Evolutionary conservation across 352 stramenopile species (phyloP), one percentile per base, ranked within the genome.

Genomic region (Phytophthora capsici): DNA sequence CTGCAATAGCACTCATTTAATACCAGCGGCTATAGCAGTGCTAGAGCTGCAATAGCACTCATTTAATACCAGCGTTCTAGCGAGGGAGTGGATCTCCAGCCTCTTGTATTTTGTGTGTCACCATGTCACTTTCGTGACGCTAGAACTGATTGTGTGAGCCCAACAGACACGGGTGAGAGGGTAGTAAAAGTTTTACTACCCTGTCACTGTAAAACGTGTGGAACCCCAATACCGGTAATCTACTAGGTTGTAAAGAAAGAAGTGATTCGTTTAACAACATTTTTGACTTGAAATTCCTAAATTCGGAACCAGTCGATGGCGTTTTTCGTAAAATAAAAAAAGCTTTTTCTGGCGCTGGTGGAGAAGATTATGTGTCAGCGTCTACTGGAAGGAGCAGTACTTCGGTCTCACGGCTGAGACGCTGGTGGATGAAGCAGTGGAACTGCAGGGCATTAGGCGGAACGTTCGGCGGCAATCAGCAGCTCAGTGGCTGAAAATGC

Each of bases 351-450:
- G 84, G 96, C 98, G 65, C 80, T 99, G 22, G 92, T 99, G 65
- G 97, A 99, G 83, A 99, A 99, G 80, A 99, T 99, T 73, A 98
- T 98, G 61, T 90, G 80, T 95, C 43, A 95, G 84, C 50, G 70
- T 93, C 26, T 99, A 98, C 83, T 99, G 97, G 97, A 99, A 99
- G 76, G 84, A 99, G 78, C 82, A 98, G 74, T 99, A 96, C 78
- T 99, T 99, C 81, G 97, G 96, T 12, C 91, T 99, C 25, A 98
- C 96, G 6, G 95, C 94, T 1, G 91, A 94, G 68, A 97, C 97
- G 63, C 85, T 99, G 6, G 87, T 99, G 51, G 96, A 99, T 71
- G 98, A 99, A 69, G 97, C 96, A 2, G 88, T 98, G 34, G 87
- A 98, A 55, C 75, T 99, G 4, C 80, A 84, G 25, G 91, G 97